These are phyloP conservation scores for Apostasia shenzhenica DNA, from an alignment of 106 monocot genomes.

Conservation along the genomic window DNA sequence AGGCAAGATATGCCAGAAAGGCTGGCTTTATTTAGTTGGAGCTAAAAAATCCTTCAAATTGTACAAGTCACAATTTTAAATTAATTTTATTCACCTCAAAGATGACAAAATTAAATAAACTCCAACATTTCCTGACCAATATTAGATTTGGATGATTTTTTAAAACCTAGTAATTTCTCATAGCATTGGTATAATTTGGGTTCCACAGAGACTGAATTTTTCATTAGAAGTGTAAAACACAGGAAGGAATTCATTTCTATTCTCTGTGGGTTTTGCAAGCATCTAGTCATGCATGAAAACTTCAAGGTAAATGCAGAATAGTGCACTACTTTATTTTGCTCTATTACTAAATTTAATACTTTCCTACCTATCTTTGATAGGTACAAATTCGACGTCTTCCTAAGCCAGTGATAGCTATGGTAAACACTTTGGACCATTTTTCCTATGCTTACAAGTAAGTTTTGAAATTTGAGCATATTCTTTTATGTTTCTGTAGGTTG, in stretches of 20 bases:
- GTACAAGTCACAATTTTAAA: no score
- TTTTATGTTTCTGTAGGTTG: slow-evolving; percentile 41
- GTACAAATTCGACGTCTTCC: slow-evolving; percentile 92
- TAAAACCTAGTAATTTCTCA: no score
- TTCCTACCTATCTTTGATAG: slow-evolving; percentile 26
- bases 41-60: no score
- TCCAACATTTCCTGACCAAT: no score
- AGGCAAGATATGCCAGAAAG: no score
- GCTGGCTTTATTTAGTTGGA: no score
- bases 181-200: no score
- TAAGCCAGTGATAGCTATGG: slow-evolving; percentile 98
- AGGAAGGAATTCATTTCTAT: background rate
- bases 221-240: background rate
- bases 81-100: no score
- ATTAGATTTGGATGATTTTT: no score
- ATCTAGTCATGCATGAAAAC: no score
- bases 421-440: slow-evolving; percentile 25
- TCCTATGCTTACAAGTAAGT: background rate
- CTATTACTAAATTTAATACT: background rate
- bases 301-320: background rate
- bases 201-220: no score
- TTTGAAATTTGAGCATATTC: background rate
- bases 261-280: background rate
- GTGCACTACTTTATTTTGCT: background rate
- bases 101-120: no score